Evolutionary conservation across 139 green algal species (phyloP), one percentile per base, ranked within the genome.

Genomic region (Coccomyxa sp.): DNA sequence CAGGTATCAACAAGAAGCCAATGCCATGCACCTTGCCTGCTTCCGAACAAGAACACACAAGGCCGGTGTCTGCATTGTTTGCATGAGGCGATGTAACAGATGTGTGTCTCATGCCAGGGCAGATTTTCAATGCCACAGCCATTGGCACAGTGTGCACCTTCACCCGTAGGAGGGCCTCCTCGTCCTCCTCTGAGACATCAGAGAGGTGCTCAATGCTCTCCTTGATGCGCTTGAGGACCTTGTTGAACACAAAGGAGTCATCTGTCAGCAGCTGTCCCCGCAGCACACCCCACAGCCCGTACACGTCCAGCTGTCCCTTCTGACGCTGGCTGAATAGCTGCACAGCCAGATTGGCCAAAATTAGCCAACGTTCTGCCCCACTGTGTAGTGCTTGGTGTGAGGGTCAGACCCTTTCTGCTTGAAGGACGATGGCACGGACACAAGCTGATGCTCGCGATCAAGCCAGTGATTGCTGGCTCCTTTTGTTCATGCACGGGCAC

Each of bases 201-300:
- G 81, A 78, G 39, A 90, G 79, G 24, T 79, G 55, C 2, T 33
- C 35, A 0, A 84, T 79, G 76, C 80, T 82, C 0, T 78, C 44
- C 76, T 92, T 92, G 39, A 89, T 78, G 71, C 76, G 75, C 4
- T 39, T 74, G 0, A 91, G 36, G 37, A 87, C 85, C 76, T 88
- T 90, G 81, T 90, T 94, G 82, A 91, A 94, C 6, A 81, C 68
- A 69, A 95, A 95, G 44, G 82, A 92, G 79, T 95, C 91, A 70
- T 95, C 91, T 58, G 73, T 81, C 58, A 87, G 70, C 70, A 91
- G 73, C 81, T 81, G 76, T 7, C 36, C 73, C 1, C 74, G 74
- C 50, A 84, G 76, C 44, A 93, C 88, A 33, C 76, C 82, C 88
- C 88, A 91, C 12, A 83, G 73, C 27, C 80, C 82, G 38, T 89